Base-by-base conservation (phyloP, 331 rosid species). In the Rosa hybrid region DNA sequence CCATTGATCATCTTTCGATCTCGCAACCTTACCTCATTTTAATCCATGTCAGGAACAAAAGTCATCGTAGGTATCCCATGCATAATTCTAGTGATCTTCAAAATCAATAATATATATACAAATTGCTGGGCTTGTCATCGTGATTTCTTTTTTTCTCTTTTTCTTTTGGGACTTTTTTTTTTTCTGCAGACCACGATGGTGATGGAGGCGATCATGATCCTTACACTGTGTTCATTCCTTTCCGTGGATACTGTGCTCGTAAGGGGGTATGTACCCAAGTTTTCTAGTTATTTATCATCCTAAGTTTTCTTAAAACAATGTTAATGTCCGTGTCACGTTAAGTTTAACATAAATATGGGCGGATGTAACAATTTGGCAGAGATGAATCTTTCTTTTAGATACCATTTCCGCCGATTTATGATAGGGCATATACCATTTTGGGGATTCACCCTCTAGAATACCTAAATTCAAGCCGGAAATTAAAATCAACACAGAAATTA, bases 21-120 rank as follows among this genome's bases (percentile, higher is more conserved):
- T 23, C 82, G 34, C 84, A 83, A 54, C 91, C 97, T 2, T 20
- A 79, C 71, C 51, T 96, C 72, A 71, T 89, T 34, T 90, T 91
- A 6, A 84, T 89, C 79, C 98, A 96, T 64, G 97, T 96, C 39
- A 80, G 83, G 64, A 84, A 80, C 80, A 90, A 90, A 88, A 56
- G 60, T 78, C 46, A 87, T 81, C 90, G 98, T 96, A 93, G 96
- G 94, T 91, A 93, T 87, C 96, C 34, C 71, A 16, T 14, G n/a
- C 17, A 54, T 54, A n/a, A 16, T 10, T 21, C 38, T 59, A 20
- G 1, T 88, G 34, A 30, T 87, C 51, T 53, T 41, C 12, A 7
- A 77, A 74, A 7, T 25, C 71, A 4, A 0, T 72, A 51, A 30
- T 30, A 30, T 20, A 5, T 30, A 30, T 20, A 5, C 6, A 34